Percentiles rank a stretch among this genome's conserved stretches.
Evolutionary conservation across 176 grass and related monocot genomes (phyloP).

Genomic region (Aegilops umbellulata): DNA sequence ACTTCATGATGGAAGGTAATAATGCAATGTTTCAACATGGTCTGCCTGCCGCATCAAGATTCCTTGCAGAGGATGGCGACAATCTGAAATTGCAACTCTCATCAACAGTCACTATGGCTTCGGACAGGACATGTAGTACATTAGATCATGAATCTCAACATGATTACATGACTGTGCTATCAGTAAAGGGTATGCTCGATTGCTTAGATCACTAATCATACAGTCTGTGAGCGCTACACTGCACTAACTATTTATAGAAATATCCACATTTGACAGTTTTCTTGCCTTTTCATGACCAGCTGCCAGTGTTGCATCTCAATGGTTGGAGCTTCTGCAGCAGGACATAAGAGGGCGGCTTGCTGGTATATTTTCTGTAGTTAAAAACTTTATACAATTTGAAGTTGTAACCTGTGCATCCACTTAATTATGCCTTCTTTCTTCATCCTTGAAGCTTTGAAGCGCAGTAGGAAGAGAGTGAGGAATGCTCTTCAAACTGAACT

Average conservation of each 20-base stretch:
- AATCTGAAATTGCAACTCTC: conserved; percentile 61
- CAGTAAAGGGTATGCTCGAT: conserved; percentile 64
- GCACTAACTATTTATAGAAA: conserved; percentile 12
- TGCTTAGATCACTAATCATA: neutral
- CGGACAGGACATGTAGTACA: conserved; percentile 56
- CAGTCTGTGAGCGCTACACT: neutral
- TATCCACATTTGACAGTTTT: conserved; percentile 16
- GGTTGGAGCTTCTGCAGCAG: conserved; percentile 89
- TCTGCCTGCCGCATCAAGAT: conserved; percentile 26
- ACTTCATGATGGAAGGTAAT: conserved; percentile 34
- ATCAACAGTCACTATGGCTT: conserved; percentile 48
- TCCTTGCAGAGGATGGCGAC: conserved; percentile 29
- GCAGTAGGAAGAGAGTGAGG: conserved; percentile 69
- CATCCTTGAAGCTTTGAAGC: conserved; percentile 67
- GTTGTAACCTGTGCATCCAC: neutral
- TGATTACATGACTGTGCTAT: conserved; percentile 62
- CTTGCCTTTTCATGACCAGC: conserved; percentile 52
- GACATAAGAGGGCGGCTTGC: conserved; percentile 93
- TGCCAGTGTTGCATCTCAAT: conserved; percentile 80
- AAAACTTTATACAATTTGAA: neutral
- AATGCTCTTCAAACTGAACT: conserved; percentile 83
- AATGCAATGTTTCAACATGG: conserved; percentile 29
- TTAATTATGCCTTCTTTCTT: neutral
- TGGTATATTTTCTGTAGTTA: conserved; percentile 46
- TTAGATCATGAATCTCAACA: conserved; percentile 48